phyloP scores from a whole-genome alignment of 2,329 filamentous ascomycete species.

The Chaetomiaceae sp. region DNA sequence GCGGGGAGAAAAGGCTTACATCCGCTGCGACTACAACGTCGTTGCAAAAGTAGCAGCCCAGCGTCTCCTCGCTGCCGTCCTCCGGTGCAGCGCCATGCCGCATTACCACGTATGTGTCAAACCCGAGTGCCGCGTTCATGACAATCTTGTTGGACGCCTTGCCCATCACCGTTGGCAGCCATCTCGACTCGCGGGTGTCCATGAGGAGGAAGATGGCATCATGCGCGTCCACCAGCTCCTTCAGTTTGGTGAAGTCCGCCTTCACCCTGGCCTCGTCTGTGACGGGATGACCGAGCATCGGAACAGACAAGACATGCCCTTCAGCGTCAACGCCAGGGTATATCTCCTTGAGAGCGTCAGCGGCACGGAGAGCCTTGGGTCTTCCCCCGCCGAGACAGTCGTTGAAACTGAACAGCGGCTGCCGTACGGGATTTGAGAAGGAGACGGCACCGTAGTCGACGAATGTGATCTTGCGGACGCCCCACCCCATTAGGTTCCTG shows the following conservation, averaged over 20 bases:
- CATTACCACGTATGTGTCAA: slow-evolving; percentile 97
- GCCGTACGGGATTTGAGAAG: slow-evolving; percentile 93
- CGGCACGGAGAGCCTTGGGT: slow-evolving; percentile 76
- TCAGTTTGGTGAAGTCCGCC: slow-evolving; percentile 69
- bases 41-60: slow-evolving; percentile 98
- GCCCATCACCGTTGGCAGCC: slow-evolving; percentile 94
- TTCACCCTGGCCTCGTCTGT: slow-evolving; percentile 65
- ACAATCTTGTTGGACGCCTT: slow-evolving; percentile 92
- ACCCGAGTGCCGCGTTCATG: slow-evolving; percentile 92
- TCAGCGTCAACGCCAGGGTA: slow-evolving; percentile 83
- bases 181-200: slow-evolving; percentile 91
- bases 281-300: slow-evolving; percentile 92
- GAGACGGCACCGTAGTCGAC: slow-evolving; percentile 91
- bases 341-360: slow-evolving; percentile 74
- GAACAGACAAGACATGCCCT: slow-evolving; percentile 79
- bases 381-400: slow-evolving; percentile 84
- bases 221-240: slow-evolving; percentile 72
- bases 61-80: slow-evolving; percentile 55
- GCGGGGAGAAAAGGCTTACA: slow-evolving; percentile 53
- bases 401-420: slow-evolving; percentile 85
- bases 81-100: slow-evolving; percentile 70
- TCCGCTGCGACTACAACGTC: slow-evolving; percentile 93
- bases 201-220: slow-evolving; percentile 95
- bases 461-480: slow-evolving; percentile 90
- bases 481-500: slow-evolving; percentile 90